phyloP scores from a whole-genome alignment of 2,329 filamentous ascomycete species.

The Hymenoscyphus occultus region DNA sequence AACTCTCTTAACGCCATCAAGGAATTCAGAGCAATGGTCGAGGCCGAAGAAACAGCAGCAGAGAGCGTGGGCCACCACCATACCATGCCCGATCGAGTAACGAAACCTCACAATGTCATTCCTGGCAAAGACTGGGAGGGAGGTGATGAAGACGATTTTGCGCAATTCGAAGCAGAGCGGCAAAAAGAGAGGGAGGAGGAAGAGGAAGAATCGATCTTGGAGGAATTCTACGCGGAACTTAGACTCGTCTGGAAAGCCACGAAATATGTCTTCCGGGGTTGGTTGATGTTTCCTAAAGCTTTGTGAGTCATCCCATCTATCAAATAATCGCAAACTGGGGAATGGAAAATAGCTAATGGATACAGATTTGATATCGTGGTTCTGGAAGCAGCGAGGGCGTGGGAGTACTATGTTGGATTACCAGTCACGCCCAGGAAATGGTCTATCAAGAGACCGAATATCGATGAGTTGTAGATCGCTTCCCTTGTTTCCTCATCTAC shows the following conservation, averaged over 20 bases:
- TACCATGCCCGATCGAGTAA: conserved; percentile 29
- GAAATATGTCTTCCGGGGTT: conserved; percentile 66
- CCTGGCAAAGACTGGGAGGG: conserved; percentile 29
- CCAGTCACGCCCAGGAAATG: conserved; percentile 55
- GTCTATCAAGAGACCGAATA: conserved; percentile 37
- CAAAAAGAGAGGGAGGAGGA: conserved; percentile 24
- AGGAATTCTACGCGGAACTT: conserved; percentile 63
- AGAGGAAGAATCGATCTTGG: conserved; percentile 46
- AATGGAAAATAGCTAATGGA: conserved; percentile 19
- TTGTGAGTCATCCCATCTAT: conserved; percentile 56
- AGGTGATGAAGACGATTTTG: conserved; percentile 43
- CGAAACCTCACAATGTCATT: conserved; percentile 44
- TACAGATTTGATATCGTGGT: conserved; percentile 49
- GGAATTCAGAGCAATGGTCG: conserved; percentile 62
- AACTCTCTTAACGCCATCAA: conserved; percentile 74
- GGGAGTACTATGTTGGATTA: conserved; percentile 62
- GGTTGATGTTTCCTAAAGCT: conserved; percentile 64
- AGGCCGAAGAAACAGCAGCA: conserved; percentile 36
- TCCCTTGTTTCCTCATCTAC: neutral
- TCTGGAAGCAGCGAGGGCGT: conserved; percentile 53
- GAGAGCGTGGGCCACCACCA: conserved; percentile 25
- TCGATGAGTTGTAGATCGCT: conserved; percentile 41
- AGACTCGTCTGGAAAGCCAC: conserved; percentile 59
- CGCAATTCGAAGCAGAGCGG: conserved; percentile 37
- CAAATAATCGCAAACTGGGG: too few relatives aligned